phyloP scores from a whole-genome alignment of 2,329 filamentous ascomycete species.

The Aspergillus alliaceus region DNA sequence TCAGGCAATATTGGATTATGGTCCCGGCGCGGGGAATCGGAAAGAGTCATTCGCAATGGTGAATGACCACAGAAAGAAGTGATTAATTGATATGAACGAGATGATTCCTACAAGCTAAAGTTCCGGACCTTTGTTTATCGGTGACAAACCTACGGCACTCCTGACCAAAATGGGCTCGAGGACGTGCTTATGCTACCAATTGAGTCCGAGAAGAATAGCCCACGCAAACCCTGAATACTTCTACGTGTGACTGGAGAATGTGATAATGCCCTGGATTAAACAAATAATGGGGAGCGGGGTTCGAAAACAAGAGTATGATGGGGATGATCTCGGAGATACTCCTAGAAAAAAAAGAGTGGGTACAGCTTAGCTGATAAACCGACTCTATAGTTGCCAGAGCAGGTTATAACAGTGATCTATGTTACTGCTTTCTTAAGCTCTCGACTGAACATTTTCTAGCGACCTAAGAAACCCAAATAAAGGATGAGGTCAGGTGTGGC shows the following conservation, averaged over 20 bases:
- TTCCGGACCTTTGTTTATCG: slow-evolving; percentile 2
- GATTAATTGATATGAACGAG: not conserved
- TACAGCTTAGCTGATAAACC: not conserved
- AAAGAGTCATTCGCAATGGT: not conserved
- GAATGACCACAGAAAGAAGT: not conserved
- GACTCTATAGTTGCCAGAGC: not conserved
- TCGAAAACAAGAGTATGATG: no score
- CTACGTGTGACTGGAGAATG: slow-evolving; percentile 11
- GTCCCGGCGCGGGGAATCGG: not conserved
- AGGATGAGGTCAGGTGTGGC: not conserved
- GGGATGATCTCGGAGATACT: not conserved
- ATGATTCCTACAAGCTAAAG: slow-evolving; percentile 2
- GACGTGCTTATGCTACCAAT: not conserved
- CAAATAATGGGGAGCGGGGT: not conserved
- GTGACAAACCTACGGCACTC: not conserved
- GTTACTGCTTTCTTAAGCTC: not conserved
- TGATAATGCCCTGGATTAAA: not conserved
- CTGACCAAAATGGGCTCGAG: not conserved
- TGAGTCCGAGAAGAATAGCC: not conserved
- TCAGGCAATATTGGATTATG: slow-evolving; percentile 4
- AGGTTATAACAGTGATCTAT: not conserved
- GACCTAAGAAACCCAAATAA: not conserved
- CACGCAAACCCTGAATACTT: not conserved
- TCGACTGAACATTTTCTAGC: not conserved
- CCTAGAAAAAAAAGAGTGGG: not conserved